Evolutionary conservation across 2,329 filamentous ascomycete species (phyloP), one percentile per base, ranked within the genome.

Genomic region (Fragosphaeria purpurea): DNA sequence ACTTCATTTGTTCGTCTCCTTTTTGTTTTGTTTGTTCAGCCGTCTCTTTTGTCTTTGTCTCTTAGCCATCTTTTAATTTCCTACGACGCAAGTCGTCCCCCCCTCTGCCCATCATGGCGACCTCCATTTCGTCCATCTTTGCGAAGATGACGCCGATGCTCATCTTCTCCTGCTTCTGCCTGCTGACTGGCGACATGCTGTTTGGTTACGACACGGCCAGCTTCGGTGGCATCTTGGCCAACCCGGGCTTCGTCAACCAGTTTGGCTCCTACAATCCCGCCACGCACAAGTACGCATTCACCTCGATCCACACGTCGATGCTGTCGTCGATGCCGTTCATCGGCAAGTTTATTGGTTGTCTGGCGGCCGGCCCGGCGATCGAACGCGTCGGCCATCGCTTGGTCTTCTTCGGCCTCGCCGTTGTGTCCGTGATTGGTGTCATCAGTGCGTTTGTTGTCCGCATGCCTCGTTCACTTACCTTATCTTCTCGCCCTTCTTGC

Each of bases 141-240:
- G 45, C 46, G 10, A 45, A 40, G 43, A 38, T 55, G 10, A 54
- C 54, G 7, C 57, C 57, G 2, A 48, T 57, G 44, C 54, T 58
- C 5, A 38, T 57, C 32, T 59, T 56, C 32, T 56, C 56, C 5
- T 57, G 57, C 41, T 58, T 58, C 51, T 59, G 50, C 43, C 47
- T 58, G 31, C 53, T 59, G 4, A 53, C 52, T 5, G 57, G 57
- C 9, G 57, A 59, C 40, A 53, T 58, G 41, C 53, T 57, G 6
- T 58, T 58, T 51, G 56, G 57, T 4, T 59, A 53, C 49, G 57
- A 59, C 50, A 59, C 57, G 11, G 53, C 43, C 30, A 58, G 53
- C 33, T 59, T 58, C 51, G 48, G 53, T 30, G 56, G 56, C 5
- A 56, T 59, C 38, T 52, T 59, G 1, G 55, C 53, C 12, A 58